Percentiles rank a stretch among this genome's conserved stretches.
Evolutionary conservation across 345 rosid species (phyloP).

Genomic region (Aurinia saxatilis): DNA sequence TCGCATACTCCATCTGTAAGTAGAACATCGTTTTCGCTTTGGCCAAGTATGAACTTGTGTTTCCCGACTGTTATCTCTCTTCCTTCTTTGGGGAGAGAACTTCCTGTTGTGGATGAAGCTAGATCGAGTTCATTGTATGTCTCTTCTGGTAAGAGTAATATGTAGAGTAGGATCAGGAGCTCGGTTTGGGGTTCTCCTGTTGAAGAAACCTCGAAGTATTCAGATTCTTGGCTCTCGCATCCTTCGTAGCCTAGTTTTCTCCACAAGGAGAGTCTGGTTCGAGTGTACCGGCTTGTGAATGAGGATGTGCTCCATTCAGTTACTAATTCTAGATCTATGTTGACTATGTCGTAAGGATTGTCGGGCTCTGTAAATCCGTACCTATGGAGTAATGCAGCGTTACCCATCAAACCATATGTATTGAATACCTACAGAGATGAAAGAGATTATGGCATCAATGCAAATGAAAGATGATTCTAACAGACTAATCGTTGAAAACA

Average conservation of each 20-base stretch:
- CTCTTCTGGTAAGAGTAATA: slow-evolving; percentile 54
- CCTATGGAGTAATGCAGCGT: slow-evolving; percentile 89
- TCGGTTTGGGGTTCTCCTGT: slow-evolving; percentile 75
- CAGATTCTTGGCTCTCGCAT: slow-evolving; percentile 54
- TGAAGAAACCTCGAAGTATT: slow-evolving; percentile 71
- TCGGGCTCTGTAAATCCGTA: slow-evolving; percentile 82
- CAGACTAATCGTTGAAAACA: background rate
- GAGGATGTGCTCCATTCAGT: slow-evolving; percentile 53
- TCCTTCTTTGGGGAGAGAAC: background rate
- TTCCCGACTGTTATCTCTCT: slow-evolving; percentile 29
- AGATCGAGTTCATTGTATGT: slow-evolving; percentile 42
- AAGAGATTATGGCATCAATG: background rate
- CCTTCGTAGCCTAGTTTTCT: slow-evolving; percentile 54
- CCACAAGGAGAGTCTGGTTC: slow-evolving; percentile 69
- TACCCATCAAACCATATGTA: slow-evolving; percentile 74
- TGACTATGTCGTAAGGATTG: slow-evolving; percentile 68
- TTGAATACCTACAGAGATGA: slow-evolving; percentile 52
- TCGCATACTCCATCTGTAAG: slow-evolving; percentile 54
- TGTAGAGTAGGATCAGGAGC: slow-evolving; percentile 47
- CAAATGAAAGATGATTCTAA: background rate
- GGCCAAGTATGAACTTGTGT: slow-evolving; percentile 20
- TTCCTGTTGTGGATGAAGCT: slow-evolving; percentile 29
- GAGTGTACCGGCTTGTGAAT: slow-evolving; percentile 51
- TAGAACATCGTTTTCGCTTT: slow-evolving; percentile 33
- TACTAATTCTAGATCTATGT: slow-evolving; percentile 78